Evolutionary conservation across 768 basidiomycete genomes (phyloP), one percentile per base, ranked within the genome.

Genomic region (Hygrocybe coccinea): DNA sequence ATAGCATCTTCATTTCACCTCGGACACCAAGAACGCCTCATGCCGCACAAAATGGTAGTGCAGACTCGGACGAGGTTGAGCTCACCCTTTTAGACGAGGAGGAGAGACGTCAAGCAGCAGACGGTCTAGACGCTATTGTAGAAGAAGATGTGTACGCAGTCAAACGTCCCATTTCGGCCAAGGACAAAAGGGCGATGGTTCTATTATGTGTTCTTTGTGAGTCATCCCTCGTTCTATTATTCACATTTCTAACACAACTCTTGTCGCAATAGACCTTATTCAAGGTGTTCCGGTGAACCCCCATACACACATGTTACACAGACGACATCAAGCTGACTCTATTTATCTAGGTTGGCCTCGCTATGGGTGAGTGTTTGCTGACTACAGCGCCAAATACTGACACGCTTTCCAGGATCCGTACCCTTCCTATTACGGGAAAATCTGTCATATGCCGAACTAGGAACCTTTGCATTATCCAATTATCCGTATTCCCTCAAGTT

Each of bases 401-500:
- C 57, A 38, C 19, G 56, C 25, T 37, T 49, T 58, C 17, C 52
- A 91, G 95, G 97, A 60, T 97, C 95, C 37, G 83, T 99, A 5
- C 95, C 97, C 19, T 98, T 98, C 77, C 84, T 98, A 71, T 81
- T 98, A 52, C 89, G 90, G 72, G 87, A 97, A 65, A 89, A 95
- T 71, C 71, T 99, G 58, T 97, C 95, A 33, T 99, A 99, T 75
- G 95, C 94, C 35, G 93, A 98, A 73, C 81, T 99, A 55, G 95
- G 88, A 59, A 83, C 94, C 8, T 97, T 99, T 73, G 89, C 93
- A 39, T 77, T 99, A 24, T 87, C 91, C 47, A 88, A 86, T 64
- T 95, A 95, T 71, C 93, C 93, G 4, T 99, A 98, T 75, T 97
- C 93, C 19, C 83, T 99, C 64, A 99, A 99, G 74, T 71, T 99